Evolutionary conservation across 352 stramenopile genomes (phyloP), one percentile per base, ranked within the genome.

Genomic region (Phytophthora rubi): DNA sequence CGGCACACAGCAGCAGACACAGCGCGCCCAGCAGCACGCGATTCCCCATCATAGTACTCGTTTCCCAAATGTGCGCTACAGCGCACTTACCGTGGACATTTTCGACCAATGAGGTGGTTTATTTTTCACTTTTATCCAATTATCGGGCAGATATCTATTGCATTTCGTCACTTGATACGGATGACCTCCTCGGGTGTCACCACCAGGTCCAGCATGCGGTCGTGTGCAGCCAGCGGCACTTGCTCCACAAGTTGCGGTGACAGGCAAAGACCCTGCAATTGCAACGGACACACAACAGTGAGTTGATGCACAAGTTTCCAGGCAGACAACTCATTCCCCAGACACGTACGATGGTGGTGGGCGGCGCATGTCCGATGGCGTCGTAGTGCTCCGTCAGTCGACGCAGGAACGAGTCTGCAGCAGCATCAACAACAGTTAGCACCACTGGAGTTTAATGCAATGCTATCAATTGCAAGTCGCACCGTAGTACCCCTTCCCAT

Each of bases 401-500:
- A 45, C 82, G 79, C 9, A 95, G 65, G 65, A 93, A 95, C 23
- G 76, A 93, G 59, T 95, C 88, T 93, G 57, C 35, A 75, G 16
- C 52, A 60, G 13, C 33, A 21, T 70, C 42, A 62, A 23, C 39
- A 47, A 12, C 53, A 42, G 35, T 42, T 10, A 42, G 35, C 15
- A 42, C 35, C 10, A 42, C 2, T 26, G 23, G 23, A 26, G 23
- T 26, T 26, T 26, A 15, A 2, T 15, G 15, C 35, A 15, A 10
- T 6, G 15, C 12, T 35, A 35, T 9, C 9, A 35, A 35, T 35
- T 35, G 32, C 32, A 35, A 35, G 4, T 35, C 32, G 32, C 8
- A 96, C 90, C 89, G 55, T 97, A 97, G 66, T 97, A 95, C 23
- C 89, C 89, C 66, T 96, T 95, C 45, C 91, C 91, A 62, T 97